phyloP scores from a whole-genome alignment of 345 rosid species.

The Eucalyptus caleyi region DNA sequence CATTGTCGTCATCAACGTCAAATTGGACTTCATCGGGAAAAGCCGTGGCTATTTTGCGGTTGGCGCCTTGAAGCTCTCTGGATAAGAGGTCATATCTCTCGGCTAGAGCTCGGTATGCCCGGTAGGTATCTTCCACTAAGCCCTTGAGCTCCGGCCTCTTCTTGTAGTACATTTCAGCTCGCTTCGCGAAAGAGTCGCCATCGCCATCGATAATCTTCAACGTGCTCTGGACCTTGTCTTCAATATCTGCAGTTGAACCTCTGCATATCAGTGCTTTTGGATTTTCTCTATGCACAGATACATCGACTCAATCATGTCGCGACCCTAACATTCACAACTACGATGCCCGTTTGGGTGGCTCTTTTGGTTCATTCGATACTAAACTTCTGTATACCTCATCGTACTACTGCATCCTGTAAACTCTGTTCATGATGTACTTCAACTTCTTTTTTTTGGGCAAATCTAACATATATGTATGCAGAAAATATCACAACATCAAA shows the following conservation, averaged over 20 bases:
- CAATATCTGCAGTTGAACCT: not conserved
- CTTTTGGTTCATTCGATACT: not conserved
- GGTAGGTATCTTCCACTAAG: slow-evolving; percentile 2
- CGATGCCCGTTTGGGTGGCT: not conserved
- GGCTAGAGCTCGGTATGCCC: slow-evolving; percentile 2
- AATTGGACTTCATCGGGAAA: slow-evolving; percentile 4
- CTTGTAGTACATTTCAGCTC: slow-evolving; percentile 8
- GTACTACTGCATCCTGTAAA: not conserved
- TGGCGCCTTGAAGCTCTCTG: slow-evolving; percentile 3
- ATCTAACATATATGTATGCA: not conserved
- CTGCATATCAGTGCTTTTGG: not conserved
- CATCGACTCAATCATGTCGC: not conserved
- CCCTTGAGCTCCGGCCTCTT: slow-evolving; percentile 1
- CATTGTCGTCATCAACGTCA: not conserved
- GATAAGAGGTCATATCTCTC: slow-evolving; percentile 6
- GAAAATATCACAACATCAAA: not conserved
- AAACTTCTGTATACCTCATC: not conserved
- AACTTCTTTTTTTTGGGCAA: not conserved
- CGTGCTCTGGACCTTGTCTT: not conserved
- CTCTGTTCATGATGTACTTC: not conserved
- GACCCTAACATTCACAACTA: not conserved
- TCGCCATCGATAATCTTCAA: not conserved
- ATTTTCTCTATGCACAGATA: not conserved
- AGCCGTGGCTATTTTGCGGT: slow-evolving; percentile 1
- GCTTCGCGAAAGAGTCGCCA: slow-evolving; percentile 3